A percentile compares a stretch with the other conserved stretches of the same genome.
phyloP scores from a whole-genome alignment of 2,329 filamentous ascomycete species.

The Stachybotrys elegans region DNA sequence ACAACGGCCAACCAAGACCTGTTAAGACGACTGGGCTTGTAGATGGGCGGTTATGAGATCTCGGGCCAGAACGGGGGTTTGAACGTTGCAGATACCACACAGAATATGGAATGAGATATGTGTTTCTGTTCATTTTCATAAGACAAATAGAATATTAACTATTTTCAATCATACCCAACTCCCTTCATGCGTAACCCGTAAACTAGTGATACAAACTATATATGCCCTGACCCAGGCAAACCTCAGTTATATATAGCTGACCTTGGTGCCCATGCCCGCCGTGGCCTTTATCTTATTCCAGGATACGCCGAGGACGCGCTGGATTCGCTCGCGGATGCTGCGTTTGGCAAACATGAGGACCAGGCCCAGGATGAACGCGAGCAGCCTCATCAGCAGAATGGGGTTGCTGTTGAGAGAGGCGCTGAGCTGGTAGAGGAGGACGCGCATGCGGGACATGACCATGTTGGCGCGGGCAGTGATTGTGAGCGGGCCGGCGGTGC shows the following conservation, averaged over 20 bases:
- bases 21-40: too few species aligned
- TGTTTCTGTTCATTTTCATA: too few species aligned
- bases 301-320: conserved; percentile 60
- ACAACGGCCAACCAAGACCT: too few species aligned
- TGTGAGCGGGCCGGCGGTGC: conserved; percentile 25
- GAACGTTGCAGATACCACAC: too few species aligned
- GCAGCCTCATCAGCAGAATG: conserved; percentile 50
- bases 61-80: too few species aligned
- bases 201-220: conserved; percentile 13
- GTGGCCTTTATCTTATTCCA: conserved; percentile 83
- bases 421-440: conserved; percentile 46
- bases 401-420: conserved; percentile 51
- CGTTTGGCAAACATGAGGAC: conserved; percentile 69
- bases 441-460: conserved; percentile 47
- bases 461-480: conserved; percentile 45
- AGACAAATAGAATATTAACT: too few species aligned
- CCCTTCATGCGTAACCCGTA: too few species aligned
- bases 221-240: not conserved
- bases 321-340: conserved; percentile 69
- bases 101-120: too few species aligned
- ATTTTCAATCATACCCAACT: too few species aligned
- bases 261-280: conserved; percentile 93
- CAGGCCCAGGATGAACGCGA: conserved; percentile 78
- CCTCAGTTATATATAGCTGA: conserved; percentile 74
- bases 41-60: too few species aligned